Percentiles rank a stretch among this genome's conserved stretches.
Conservation (phyloP, 2,329 filamentous ascomycete genomes). For the Metarhizium album region DNA sequence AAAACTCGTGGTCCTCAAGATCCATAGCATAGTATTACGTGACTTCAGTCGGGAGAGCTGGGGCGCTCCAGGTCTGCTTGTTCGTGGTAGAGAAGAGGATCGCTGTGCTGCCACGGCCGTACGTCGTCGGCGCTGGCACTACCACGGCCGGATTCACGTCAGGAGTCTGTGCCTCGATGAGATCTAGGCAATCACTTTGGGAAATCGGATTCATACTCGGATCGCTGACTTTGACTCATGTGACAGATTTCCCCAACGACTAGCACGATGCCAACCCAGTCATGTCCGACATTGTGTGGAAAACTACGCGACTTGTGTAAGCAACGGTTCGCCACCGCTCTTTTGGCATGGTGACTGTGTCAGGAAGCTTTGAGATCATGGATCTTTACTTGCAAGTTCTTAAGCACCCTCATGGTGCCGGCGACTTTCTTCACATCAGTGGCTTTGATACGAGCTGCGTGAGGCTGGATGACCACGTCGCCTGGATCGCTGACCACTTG, state of each 20-base stretch:
- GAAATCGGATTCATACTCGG: slow-evolving; percentile 14
- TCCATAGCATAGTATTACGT: no score
- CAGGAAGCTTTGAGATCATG: background rate
- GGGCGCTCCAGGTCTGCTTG: no score
- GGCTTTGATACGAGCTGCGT: slow-evolving; percentile 34
- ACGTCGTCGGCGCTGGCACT: no score
- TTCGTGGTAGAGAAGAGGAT: no score
- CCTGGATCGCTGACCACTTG: slow-evolving; percentile 10
- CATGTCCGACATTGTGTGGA: slow-evolving; percentile 32
- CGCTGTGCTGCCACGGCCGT: slow-evolving; percentile 17
- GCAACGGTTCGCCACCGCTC: background rate
- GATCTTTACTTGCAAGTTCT: slow-evolving; percentile 18
- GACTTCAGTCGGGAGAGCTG: no score
- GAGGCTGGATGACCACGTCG: slow-evolving; percentile 26
- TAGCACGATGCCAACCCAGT: slow-evolving; percentile 27
- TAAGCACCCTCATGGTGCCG: slow-evolving; percentile 23
- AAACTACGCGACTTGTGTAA: slow-evolving; percentile 15
- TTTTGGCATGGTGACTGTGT: no score
- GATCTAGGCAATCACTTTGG: slow-evolving; percentile 15
- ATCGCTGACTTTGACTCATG: slow-evolving; percentile 20
- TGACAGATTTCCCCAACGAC: slow-evolving; percentile 23
- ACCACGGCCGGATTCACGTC: background rate
- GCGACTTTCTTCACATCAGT: slow-evolving; percentile 31
- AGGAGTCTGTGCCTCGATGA: slow-evolving; percentile 8
- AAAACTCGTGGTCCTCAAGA: no score